Evolutionary conservation across 2,329 filamentous ascomycete species (phyloP), one percentile per base, ranked within the genome.

Genomic region (Fusarium hainanense): DNA sequence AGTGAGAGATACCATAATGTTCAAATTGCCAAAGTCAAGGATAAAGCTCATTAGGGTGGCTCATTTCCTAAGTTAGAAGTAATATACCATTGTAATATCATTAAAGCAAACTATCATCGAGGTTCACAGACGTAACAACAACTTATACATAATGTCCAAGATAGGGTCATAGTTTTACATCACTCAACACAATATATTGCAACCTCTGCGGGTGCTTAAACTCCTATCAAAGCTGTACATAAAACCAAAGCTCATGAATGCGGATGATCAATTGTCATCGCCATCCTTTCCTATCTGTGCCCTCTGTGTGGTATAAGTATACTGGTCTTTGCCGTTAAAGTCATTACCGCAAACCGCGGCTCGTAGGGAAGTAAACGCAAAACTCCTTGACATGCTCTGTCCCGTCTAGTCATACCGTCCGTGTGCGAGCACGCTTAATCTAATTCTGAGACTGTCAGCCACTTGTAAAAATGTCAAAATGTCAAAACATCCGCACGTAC

Each of bases 241-340:
- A 64, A 69, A 71, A 54, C 52, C 54, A 64, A 64, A 69, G 56
- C 56, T 60, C 47, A 54, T 70, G 25, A 42, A 52, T 52, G n/a
- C 41, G 23, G 27, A 25, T 42, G 34, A 52, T 52, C n/a, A 52
- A 66, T 67, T 69, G 57, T 67, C 57, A 55, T 43, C 62, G 44
- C 47, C 66, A 64, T 55, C 67, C 37, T 28, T 30, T 59, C 58
- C 69, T 50, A 46, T 66, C 59, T 58, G 54, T 70, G 43, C 42
- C 58, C 57, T 54, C 41, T 72, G 70, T 51, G 32, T 52, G 49
- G 34, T 52, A 52, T 52, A 52, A 40, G 70, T 72, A 72, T 72
- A 70, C 70, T 69, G 57, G 48, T 69, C 63, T 60, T 66, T 59
- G 60, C 64, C 70, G 59, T 72, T 51, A 72, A 72, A 60, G 55